These are phyloP conservation scores for Schizophyllum amplum DNA, from an alignment of 1,284 basidiomycete species.

Conservation along the genomic window DNA sequence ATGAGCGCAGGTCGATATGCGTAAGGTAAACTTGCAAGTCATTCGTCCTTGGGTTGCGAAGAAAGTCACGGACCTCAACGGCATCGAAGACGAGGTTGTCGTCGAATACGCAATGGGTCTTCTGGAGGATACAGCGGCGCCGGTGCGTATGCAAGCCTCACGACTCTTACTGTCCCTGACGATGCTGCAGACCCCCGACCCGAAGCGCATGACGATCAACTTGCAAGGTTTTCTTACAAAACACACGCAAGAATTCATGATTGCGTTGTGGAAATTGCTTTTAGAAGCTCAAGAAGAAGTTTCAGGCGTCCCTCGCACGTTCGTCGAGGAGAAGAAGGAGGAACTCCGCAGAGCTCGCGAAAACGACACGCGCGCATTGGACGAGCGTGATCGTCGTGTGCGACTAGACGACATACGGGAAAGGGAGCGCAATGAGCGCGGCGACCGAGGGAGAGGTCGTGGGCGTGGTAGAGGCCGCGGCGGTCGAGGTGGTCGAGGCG, in stretches of 20 bases:
- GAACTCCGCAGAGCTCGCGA: conserved; percentile 79
- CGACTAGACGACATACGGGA: conserved; percentile 54
- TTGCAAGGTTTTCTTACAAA: conserved; percentile 86
- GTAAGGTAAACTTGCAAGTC: conserved; percentile 86
- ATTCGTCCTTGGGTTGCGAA: conserved; percentile 93
- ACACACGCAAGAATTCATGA: conserved; percentile 81
- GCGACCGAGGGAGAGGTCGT: conserved; percentile 41
- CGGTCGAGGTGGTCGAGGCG: conserved; percentile 25
- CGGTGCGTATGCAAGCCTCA: conserved; percentile 41
- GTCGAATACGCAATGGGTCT: conserved; percentile 94
- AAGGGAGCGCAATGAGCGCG: conserved; percentile 16
- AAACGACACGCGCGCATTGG: conserved; percentile 60
- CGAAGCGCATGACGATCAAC: conserved; percentile 92
- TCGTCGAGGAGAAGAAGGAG: conserved; percentile 93
- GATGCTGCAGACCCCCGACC: conserved; percentile 73
- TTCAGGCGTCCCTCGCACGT: conserved; percentile 87
- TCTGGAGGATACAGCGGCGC: conserved; percentile 76
- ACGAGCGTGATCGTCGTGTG: conserved; percentile 61
- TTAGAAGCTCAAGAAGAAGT: conserved; percentile 86
- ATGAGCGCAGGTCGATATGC: conserved; percentile 78
- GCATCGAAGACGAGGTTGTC: conserved; percentile 95
- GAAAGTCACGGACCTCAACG: conserved; percentile 83
- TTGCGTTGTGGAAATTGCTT: conserved; percentile 81
- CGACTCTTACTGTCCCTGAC: conserved; percentile 1
- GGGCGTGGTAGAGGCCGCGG: conserved; percentile 36